phyloP scores from a whole-genome alignment of 176 grass and related monocot genomes.

The Pontederia crassipes region DNA sequence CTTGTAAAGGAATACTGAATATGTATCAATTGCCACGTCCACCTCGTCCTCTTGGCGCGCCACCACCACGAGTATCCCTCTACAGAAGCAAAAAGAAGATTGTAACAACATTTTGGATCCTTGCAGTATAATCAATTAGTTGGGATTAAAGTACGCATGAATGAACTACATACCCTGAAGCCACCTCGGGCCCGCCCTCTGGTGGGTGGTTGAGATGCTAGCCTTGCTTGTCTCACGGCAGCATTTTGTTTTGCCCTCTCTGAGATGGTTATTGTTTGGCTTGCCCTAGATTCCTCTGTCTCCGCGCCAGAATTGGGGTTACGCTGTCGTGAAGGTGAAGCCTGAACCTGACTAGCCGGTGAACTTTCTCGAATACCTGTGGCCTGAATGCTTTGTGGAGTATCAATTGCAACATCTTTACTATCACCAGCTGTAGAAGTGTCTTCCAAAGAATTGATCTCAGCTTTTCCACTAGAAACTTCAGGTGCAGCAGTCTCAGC shows the following conservation, averaged over 20 bases:
- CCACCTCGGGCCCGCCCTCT: slow-evolving; percentile 33
- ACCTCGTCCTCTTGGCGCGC: no score
- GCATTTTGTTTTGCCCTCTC: slow-evolving; percentile 48
- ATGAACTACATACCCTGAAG: slow-evolving; percentile 27
- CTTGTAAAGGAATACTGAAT: no score
- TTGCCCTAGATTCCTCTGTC: slow-evolving; percentile 27
- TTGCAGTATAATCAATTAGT: no score
- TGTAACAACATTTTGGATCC: neutral
- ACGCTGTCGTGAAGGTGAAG: slow-evolving; percentile 30
- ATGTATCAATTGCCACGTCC: no score
- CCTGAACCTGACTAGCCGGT: slow-evolving; percentile 15
- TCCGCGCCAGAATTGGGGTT: slow-evolving; percentile 18
- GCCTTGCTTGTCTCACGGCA: slow-evolving; percentile 33
- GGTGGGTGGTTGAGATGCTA: slow-evolving; percentile 22
- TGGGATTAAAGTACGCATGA: no score
- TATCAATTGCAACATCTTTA: slow-evolving; percentile 28
- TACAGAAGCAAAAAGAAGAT: neutral
- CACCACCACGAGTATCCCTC: no score
- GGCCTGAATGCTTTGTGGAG: slow-evolving; percentile 32
- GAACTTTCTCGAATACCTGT: slow-evolving; percentile 39
- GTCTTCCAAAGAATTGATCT: slow-evolving; percentile 39
- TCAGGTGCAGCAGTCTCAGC: slow-evolving; percentile 27
- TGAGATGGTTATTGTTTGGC: slow-evolving; percentile 46
- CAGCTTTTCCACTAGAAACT: slow-evolving; percentile 28
- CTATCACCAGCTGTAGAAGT: slow-evolving; percentile 27